Conservation (phyloP, 805 yeast species). For the Debaryomyces tyrocola region DNA sequence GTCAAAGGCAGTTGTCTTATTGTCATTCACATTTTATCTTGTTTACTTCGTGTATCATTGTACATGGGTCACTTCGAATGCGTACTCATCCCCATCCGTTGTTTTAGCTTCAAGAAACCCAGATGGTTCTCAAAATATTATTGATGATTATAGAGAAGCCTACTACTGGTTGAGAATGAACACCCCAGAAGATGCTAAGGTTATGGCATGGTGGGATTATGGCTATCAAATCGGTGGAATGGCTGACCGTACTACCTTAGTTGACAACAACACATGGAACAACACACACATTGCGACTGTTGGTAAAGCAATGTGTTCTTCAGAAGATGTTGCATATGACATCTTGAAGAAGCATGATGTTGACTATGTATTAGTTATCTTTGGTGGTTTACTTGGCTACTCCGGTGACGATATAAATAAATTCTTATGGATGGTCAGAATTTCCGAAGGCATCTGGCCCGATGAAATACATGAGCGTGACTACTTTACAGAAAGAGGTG, state of each 20-base stretch:
- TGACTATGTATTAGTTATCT: constrained; percentile 88
- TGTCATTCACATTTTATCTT: constrained; percentile 72
- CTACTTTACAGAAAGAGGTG: constrained; percentile 82
- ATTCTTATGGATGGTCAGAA: constrained; percentile 98
- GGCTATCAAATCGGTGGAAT: constrained; percentile 99
- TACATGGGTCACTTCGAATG: constrained; percentile 95
- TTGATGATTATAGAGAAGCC: constrained; percentile 98
- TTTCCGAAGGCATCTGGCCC: constrained; percentile 99
- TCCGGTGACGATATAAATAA: constrained; percentile 97
- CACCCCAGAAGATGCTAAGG: constrained; percentile 92
- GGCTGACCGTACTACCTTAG: constrained; percentile 98
- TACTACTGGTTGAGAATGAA: constrained; percentile 99
- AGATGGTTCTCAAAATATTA: constrained; percentile 81
- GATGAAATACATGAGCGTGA: constrained; percentile 89
- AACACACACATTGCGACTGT: constrained; percentile 99
- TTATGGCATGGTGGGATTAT: constrained; percentile 99
- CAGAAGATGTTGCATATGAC: constrained; percentile 85
- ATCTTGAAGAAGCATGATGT: constrained; percentile 90
- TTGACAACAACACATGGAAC: constrained; percentile 99
- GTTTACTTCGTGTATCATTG: constrained; percentile 86
- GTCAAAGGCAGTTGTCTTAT: constrained; percentile 62
- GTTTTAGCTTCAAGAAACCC: constrained; percentile 81
- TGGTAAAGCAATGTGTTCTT: constrained; percentile 94
- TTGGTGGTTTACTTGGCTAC: constrained; percentile 92
- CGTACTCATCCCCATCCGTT: constrained; percentile 97